phyloP scores from a whole-genome alignment of 179 eudicot species.

The Silene coronaria region DNA sequence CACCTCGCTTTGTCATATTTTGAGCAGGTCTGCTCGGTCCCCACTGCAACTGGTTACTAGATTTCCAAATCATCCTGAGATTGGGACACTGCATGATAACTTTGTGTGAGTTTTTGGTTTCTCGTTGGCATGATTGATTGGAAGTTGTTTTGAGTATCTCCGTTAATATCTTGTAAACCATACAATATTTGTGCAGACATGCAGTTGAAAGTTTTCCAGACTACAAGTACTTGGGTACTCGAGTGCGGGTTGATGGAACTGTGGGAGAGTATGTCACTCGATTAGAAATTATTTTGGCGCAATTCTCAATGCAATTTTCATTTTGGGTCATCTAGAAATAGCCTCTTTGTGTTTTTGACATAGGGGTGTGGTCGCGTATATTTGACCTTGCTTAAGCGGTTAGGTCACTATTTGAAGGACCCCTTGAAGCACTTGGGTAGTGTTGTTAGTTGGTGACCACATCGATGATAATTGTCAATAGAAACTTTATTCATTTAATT shows the following conservation, averaged over 20 bases:
- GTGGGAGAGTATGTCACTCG: constrained; percentile 81
- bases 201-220: constrained; percentile 73
- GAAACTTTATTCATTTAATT: constrained; percentile 15
- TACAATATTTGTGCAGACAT: constrained; percentile 45
- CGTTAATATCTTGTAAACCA: constrained; percentile 7
- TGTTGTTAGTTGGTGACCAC: not conserved
- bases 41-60: constrained; percentile 68
- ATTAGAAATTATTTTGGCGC: not conserved
- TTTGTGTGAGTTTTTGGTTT: constrained; percentile 72
- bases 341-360: not conserved
- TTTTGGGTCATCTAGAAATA: not conserved
- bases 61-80: constrained; percentile 80
- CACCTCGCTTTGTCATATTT: constrained; percentile 14
- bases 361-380: not conserved
- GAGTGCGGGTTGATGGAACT: constrained; percentile 86
- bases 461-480: not conserved
- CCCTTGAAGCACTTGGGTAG: not conserved
- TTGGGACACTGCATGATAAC: constrained; percentile 83
- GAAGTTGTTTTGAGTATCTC: not conserved
- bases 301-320: not conserved
- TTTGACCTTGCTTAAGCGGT: not conserved
- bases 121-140: not conserved
- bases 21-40: constrained; percentile 67
- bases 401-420: not conserved
- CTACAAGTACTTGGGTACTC: constrained; percentile 86